These are phyloP conservation scores for Solanum phureja DNA, from an alignment of 257 asterid species.

Conservation along the genomic window DNA sequence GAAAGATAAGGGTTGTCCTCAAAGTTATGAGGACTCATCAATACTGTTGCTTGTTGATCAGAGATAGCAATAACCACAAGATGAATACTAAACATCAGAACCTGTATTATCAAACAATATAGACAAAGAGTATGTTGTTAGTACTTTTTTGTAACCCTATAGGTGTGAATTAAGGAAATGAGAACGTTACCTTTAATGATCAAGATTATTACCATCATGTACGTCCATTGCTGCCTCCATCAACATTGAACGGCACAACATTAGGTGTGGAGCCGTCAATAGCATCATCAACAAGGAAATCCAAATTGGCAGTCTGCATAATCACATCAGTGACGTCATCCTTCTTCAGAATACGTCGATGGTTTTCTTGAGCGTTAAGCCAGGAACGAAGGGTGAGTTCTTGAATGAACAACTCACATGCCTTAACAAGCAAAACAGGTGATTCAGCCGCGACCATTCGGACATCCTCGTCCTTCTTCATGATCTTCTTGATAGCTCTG, in stretches of 20 bases:
- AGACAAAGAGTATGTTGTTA: neutral
- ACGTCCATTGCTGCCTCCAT: neutral
- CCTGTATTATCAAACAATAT: too few relatives aligned
- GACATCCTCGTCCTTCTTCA: slow-evolving; percentile 85
- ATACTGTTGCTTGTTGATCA: neutral
- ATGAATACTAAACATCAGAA: neutral
- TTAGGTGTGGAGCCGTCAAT: neutral
- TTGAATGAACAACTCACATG: slow-evolving; percentile 81
- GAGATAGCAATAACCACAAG: neutral
- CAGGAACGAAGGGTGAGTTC: slow-evolving; percentile 85
- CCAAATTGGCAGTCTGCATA: neutral
- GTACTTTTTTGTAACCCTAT: neutral
- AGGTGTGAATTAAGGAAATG: neutral
- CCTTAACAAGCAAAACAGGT: slow-evolving; percentile 73
- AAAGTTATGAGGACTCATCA: neutral
- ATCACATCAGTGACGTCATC: neutral
- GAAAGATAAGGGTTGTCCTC: neutral
- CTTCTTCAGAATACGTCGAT: neutral
- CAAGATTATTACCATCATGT: neutral
- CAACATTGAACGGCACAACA: neutral
- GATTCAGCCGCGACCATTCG: slow-evolving; percentile 86
- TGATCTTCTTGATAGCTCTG: slow-evolving; percentile 22
- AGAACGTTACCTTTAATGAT: neutral
- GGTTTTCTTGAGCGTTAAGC: slow-evolving; percentile 81
- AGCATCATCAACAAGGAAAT: neutral